Base-by-base conservation (phyloP, 2,329 filamentous ascomycete species). In the Aspergillus nomiae region DNA sequence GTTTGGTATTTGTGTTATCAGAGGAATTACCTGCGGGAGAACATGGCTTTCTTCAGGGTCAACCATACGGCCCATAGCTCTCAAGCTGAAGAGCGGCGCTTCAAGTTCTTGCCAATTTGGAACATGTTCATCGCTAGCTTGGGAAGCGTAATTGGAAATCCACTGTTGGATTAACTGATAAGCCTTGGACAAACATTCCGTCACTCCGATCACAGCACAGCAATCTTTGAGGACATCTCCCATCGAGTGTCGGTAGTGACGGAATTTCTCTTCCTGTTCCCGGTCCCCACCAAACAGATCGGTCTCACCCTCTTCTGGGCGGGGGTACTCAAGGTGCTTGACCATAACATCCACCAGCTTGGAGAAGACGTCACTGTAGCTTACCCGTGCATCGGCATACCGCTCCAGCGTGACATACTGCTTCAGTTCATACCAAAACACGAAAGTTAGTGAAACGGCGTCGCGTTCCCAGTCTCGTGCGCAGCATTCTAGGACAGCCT, bases 401-500 rank as follows among this genome's bases (percentile, higher is more conserved):
- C 90, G 90, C 41, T 98, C 94, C 59, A 99, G 80, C 1, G 94
- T 93, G 55, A 99, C 84, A 76, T 96, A 97, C 76, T 97, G 93
- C 83, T 99, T 99, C 54, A 99, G 85, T 75, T 99, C 95, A 76
- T 96, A 98, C 95, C 95, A 99, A 81, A 99, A 98, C 69, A 88
- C 89, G 79, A 99, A 99, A 0, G 96, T 99, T 72, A 95, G 89
- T 59, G 92, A 92, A 66, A 99, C 93, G 5, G 94, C 92, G 69
- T 99, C 95, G 65, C 91, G 88, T 59, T 97, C 94, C 75, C 89
- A 89, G 77, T 99, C 95, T 69, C 91, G 87, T 12, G 90, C 87
- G 64, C 92, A 94, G 73, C 93, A 97, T 80, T 98, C 94, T n/a
- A 98, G 85, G 19, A 99, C 89, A 8, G 91, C 89, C 72, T 97